Evolutionary conservation across 306 rosid genomes (phyloP).

Genomic region (Luffa aegyptiaca): DNA sequence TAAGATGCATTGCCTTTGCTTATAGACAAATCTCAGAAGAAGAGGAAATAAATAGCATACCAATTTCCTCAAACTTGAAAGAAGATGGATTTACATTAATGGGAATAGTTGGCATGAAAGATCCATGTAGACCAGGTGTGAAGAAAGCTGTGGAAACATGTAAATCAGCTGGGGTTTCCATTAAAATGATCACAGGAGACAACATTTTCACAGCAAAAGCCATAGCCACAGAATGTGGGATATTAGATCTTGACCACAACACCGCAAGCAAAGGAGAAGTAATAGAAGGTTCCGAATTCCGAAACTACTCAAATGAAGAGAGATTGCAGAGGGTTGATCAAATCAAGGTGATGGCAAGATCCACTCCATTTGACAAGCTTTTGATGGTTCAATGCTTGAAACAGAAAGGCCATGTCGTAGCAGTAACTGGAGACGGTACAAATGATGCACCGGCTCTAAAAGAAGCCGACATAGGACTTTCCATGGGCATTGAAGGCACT

Average conservation of each 20-base stretch:
- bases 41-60: slow-evolving; percentile 17
- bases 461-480: slow-evolving; percentile 88
- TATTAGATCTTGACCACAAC: slow-evolving; percentile 22
- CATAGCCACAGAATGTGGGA: slow-evolving; percentile 84
- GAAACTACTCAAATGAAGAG: slow-evolving; percentile 54
- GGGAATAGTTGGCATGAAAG: slow-evolving; percentile 77
- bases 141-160: slow-evolving; percentile 50
- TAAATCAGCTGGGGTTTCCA: slow-evolving; percentile 56
- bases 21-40: slow-evolving; percentile 32
- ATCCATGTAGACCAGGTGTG: slow-evolving; percentile 65
- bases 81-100: slow-evolving; percentile 54
- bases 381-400: slow-evolving; percentile 73
- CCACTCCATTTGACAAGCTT: slow-evolving; percentile 77
- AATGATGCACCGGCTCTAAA: slow-evolving; percentile 82
- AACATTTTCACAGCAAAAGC: slow-evolving; percentile 86
- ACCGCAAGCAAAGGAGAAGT: slow-evolving; percentile 29
- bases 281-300: slow-evolving; percentile 60
- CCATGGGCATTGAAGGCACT: slow-evolving; percentile 89
- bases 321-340: slow-evolving; percentile 55
- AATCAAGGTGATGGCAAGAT: slow-evolving; percentile 77
- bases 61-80: slow-evolving; percentile 16
- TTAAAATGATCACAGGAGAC: slow-evolving; percentile 89
- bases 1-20: slow-evolving; percentile 81
- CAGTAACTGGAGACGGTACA: slow-evolving; percentile 89
- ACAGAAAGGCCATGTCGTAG: slow-evolving; percentile 68